phyloP scores from a whole-genome alignment of 441 rosid genomes.

The Arabidopsis hybrid region DNA sequence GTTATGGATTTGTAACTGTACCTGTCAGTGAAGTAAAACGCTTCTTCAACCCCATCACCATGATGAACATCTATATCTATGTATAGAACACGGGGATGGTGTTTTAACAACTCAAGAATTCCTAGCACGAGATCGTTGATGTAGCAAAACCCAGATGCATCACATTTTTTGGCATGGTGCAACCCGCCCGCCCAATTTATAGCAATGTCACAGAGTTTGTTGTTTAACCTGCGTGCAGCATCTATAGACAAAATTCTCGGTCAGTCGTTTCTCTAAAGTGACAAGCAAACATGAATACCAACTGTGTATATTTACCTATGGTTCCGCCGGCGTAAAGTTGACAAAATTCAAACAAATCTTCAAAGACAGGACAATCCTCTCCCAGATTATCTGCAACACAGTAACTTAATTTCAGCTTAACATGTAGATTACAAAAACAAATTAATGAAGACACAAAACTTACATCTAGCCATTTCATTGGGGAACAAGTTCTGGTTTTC shows the following conservation, averaged over 20 bases:
- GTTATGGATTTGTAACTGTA: slow-evolving; percentile 28
- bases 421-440: not conserved
- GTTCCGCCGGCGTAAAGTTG: slow-evolving; percentile 98
- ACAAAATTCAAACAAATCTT: slow-evolving; percentile 92
- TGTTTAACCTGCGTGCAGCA: slow-evolving; percentile 93
- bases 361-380: slow-evolving; percentile 99
- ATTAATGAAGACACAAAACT: slow-evolving; percentile 19
- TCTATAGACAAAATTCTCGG: slow-evolving; percentile 48
- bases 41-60: slow-evolving; percentile 99
- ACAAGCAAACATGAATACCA: slow-evolving; percentile 6
- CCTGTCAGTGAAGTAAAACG: slow-evolving; percentile 99
- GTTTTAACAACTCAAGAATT: slow-evolving; percentile 87
- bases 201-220: slow-evolving; percentile 93
- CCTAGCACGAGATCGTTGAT: slow-evolving; percentile 97
- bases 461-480: slow-evolving; percentile 76
- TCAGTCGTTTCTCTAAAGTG: slow-evolving; percentile 26
- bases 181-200: slow-evolving; percentile 99
- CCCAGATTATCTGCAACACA: slow-evolving; percentile 79
- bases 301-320: slow-evolving; percentile 61
- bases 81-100: slow-evolving; percentile 91
- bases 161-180: slow-evolving; percentile 98
- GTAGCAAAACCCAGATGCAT: slow-evolving; percentile 98
- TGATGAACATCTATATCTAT: slow-evolving; percentile 99
- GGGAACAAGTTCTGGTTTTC: slow-evolving; percentile 72
- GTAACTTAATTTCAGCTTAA: slow-evolving; percentile 13